Evolutionary conservation across 2,329 filamentous ascomycete genomes (phyloP), one percentile per base, ranked within the genome.

Genomic region (Botryosphaeria agaves): DNA sequence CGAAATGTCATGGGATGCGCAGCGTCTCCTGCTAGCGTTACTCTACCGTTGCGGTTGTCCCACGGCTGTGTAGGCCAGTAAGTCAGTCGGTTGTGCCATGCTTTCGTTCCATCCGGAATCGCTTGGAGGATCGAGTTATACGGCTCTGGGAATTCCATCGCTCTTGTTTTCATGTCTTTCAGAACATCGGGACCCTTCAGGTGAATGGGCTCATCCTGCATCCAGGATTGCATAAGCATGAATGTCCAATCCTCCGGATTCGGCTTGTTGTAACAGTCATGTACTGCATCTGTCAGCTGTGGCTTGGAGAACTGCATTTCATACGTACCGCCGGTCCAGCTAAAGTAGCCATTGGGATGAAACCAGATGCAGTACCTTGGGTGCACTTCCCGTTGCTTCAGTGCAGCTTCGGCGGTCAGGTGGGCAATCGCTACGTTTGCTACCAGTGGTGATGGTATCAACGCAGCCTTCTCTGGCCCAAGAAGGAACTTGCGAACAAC

Each of bases 1-100:
- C 51, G 57, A 17, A 52, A 47, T 9, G 58, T 41, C 59, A 64
- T 63, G 0, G 61, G 53, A 42, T 65, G 47, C 4, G 56, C 57
- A 12, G 51, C 49, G 27, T 48, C 42, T 16, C 54, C 57, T 3
- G 42, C 43, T 4, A 56, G 36, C 3, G 41, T 49, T 11, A 47
- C 40, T 5, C 41, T 39, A n/a, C 46, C 47, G 14, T 38, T 34
- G 14, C 30, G 31, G 26, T 38, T 46, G 26, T 49, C 40, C 41
- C 41, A 48, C 1, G 34, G 33, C 29, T 33, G 30, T 16, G 28
- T 36, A 19, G 36, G 38, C 44, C 44, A 47, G 32, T 32, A 43
- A 15, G 27, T 36, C 11, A 44, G 31, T 25, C 34, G 27, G 2
- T 36, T 30, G 19, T 35, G 36, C 18, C 32, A 16, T 14, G 37